Conservation (phyloP, 1,284 basidiomycete species). For the Schizopora paradoxa region DNA sequence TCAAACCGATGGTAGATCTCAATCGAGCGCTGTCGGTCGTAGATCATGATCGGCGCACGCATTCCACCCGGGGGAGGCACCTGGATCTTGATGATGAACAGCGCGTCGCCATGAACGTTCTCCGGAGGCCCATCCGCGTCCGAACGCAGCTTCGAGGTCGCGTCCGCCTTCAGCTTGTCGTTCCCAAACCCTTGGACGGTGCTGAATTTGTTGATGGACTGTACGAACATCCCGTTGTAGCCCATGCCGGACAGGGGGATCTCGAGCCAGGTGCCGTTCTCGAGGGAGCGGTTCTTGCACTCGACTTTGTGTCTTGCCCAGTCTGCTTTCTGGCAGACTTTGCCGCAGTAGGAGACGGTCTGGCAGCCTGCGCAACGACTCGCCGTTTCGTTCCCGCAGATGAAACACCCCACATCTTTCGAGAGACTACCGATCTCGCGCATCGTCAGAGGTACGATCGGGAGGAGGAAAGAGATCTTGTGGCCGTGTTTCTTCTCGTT, state of each 20-base stretch:
- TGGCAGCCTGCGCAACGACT: constrained; percentile 8
- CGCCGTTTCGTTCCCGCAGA: constrained; percentile 6
- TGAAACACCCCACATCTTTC: constrained; percentile 5
- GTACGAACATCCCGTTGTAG: not conserved
- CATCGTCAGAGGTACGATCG: constrained; percentile 1
- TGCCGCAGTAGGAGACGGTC: constrained; percentile 9
- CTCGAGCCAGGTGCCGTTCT: constrained; percentile 3
- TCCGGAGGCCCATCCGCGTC: not conserved
- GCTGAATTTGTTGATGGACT: not conserved
- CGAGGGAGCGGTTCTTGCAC: constrained; percentile 5
- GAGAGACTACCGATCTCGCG: constrained; percentile 10
- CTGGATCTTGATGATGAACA: constrained; percentile 14
- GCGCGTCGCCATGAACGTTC: constrained; percentile 3
- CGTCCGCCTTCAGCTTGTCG: not conserved
- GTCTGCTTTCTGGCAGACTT: constrained; percentile 10
- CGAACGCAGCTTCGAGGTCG: not conserved
- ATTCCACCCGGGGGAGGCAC: not conserved
- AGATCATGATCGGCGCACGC: constrained; percentile 2
- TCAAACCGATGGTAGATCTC: not conserved
- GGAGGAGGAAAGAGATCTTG: constrained; percentile 7
- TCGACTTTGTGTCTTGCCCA: constrained; percentile 8
- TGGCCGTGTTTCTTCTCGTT: no score
- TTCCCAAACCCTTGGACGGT: not conserved
- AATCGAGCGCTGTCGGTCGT: constrained; percentile 9
- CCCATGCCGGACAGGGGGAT: not conserved